These are phyloP conservation scores for Gelatoporia subvermispora DNA, from an alignment of 768 basidiomycete species.

Conservation along the genomic window DNA sequence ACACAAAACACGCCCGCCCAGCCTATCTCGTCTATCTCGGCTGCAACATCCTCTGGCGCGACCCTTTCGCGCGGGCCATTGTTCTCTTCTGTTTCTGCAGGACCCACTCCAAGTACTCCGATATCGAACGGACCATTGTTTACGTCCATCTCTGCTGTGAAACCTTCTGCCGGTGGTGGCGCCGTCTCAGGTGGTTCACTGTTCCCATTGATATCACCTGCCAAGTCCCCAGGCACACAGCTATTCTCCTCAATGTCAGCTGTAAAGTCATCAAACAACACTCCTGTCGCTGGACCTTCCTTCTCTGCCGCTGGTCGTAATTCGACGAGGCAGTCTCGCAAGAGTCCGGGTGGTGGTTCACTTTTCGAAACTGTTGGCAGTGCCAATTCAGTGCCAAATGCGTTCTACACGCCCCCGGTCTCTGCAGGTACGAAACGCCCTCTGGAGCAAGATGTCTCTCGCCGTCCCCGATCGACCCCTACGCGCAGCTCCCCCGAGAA, in stretches of 20 bases:
- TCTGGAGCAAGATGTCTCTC: neutral
- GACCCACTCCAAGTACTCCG: neutral
- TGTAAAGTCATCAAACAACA: neutral
- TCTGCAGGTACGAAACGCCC: slow-evolving; percentile 13
- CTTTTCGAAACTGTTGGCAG: slow-evolving; percentile 41
- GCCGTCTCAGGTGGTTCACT: neutral
- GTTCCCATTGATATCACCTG: neutral
- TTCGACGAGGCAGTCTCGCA: neutral
- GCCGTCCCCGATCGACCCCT: neutral
- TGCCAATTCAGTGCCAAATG: slow-evolving; percentile 54
- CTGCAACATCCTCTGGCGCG: slow-evolving; percentile 6
- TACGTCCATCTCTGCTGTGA: neutral
- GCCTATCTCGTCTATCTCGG: neutral
- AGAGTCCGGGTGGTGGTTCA: neutral
- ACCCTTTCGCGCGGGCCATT: slow-evolving; percentile 7
- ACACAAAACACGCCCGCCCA: neutral
- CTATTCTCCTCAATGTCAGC: neutral
- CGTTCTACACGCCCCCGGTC: slow-evolving; percentile 57
- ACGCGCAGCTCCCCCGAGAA: neutral
- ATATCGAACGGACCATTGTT: neutral
- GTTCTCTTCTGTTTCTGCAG: slow-evolving; percentile 5
- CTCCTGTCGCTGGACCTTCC: neutral
- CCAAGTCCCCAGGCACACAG: neutral
- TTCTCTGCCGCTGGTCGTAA: neutral
- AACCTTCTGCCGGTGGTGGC: neutral